Evolutionary conservation across 441 rosid genomes (phyloP).

Genomic region (Gossypium davidsonii): DNA sequence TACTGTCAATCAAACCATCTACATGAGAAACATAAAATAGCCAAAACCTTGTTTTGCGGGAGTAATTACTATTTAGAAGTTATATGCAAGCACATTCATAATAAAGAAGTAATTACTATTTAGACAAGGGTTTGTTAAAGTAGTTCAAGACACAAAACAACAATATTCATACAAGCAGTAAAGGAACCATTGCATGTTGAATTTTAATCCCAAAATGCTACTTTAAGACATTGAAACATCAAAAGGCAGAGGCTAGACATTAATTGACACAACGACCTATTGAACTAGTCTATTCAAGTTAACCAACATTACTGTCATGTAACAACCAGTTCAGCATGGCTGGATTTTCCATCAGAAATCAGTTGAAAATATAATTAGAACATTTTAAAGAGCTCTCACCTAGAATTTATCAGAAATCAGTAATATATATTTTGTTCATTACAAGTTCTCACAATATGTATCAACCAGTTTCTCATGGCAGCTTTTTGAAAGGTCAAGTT

Average conservation of each 20-base stretch:
- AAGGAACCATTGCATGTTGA: neutral
- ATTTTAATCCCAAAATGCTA: neutral
- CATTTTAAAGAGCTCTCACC: neutral
- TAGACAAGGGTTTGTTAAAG: neutral
- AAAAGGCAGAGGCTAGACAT: neutral
- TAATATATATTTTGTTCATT: neutral
- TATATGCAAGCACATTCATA: neutral
- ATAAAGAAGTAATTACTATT: neutral
- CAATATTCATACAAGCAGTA: neutral
- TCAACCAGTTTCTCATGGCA: slow-evolving; percentile 1
- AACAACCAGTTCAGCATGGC: neutral
- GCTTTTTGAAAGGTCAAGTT: neutral
- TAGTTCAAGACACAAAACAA: neutral
- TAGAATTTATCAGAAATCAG: neutral
- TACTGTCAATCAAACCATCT: slow-evolving; percentile 39
- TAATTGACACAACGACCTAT: neutral
- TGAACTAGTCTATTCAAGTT: neutral
- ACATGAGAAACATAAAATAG: slow-evolving; percentile 1
- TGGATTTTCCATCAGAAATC: neutral
- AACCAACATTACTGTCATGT: neutral
- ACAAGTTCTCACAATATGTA: neutral
- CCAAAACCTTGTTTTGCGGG: neutral
- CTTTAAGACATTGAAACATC: slow-evolving; percentile 2
- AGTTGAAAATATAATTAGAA: neutral
- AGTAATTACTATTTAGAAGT: neutral